phyloP scores from a whole-genome alignment of 2,329 filamentous ascomycete species.

The Lomentospora prolificans region DNA sequence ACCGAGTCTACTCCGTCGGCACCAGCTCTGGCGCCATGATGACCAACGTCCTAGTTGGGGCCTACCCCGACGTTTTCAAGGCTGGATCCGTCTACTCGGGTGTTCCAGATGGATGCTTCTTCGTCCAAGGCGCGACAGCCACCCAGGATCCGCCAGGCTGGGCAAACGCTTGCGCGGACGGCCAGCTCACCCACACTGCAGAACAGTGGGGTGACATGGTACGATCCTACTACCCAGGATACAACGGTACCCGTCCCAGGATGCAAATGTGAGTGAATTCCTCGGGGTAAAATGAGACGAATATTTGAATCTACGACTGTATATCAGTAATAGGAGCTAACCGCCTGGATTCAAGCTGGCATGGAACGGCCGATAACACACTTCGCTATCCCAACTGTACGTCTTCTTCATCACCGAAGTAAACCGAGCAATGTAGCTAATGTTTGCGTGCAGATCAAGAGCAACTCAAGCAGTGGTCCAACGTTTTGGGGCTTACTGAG shows the following conservation, averaged over 20 bases:
- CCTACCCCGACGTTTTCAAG: constrained; percentile 42
- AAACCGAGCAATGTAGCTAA: background rate
- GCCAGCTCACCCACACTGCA: constrained; percentile 26
- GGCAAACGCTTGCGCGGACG: constrained; percentile 42
- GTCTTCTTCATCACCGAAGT: background rate
- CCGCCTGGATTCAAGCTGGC: constrained; percentile 13
- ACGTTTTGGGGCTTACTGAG: constrained; percentile 12
- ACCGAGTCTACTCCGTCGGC: constrained; percentile 39
- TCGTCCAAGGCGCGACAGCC: constrained; percentile 22
- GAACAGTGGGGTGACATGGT: constrained; percentile 26
- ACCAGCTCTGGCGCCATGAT: constrained; percentile 45
- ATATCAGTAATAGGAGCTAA: too few species aligned
- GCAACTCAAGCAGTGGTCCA: constrained; percentile 13
- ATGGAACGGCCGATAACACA: background rate
- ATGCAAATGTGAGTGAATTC: constrained; percentile 32
- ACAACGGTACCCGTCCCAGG: constrained; percentile 40
- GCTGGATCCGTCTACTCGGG: constrained; percentile 35
- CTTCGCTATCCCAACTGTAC: background rate
- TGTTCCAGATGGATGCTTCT: constrained; percentile 39
- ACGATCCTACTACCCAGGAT: constrained; percentile 35
- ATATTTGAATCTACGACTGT: too few species aligned
- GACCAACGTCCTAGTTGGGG: constrained; percentile 41
- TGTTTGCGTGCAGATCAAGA: constrained; percentile 12
- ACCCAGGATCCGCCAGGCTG: constrained; percentile 33
- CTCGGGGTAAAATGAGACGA: background rate